Base-by-base conservation (phyloP, 495 filamentous ascomycete genomes). In the Saxophila tyrrhenica region DNA sequence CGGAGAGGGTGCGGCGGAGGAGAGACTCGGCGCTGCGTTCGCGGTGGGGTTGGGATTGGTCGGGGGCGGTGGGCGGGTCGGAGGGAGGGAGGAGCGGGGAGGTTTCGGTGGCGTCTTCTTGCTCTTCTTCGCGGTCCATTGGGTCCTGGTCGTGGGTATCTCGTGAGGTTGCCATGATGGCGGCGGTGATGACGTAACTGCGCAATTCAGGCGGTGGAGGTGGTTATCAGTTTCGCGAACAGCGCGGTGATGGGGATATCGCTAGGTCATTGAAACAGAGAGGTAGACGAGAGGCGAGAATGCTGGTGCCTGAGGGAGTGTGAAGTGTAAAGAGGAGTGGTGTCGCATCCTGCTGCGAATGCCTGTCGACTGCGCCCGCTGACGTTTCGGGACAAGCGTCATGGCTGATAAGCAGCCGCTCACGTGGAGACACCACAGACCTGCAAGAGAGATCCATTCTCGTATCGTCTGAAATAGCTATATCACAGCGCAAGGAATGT, bases 11-110 rank as follows among this genome's bases (percentile, higher is more conserved):
- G 8, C 13, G 7, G 32, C 29, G 49, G 29, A 51, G 49, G 7
- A 15, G 24, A 9, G 29, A 42, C 9, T 3, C 19, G 49, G 49
- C 49, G 49, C 24, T 35, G 29, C 21, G 29, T 22, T 51, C 49
- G 32, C 21, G 49, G 7, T 51, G 49, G 9, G 49, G 49, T 39
- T 51, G 49, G 3, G 17, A 22, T 39, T 39, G 25, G n/a, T 51
- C 49, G 29, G 32, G 32, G 45, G 7, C 8, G 2, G 32, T 32
- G 8, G 23, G 17, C 7, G 24, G 23, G 8, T 13, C 35, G 23
- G 23, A 13, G 21, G 23, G 23, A 3, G 47, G 47, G 32, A 51
- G 49, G n/a, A 51, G 49, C 2, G 49, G 32, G 3, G 49, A 35
- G 49, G n/a, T 25, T 39, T 51, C 49, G n/a, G 49, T 41, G 15